These are phyloP conservation scores for Agrostemma githago DNA, from an alignment of 148 eudicot species.

Conservation along the genomic window DNA sequence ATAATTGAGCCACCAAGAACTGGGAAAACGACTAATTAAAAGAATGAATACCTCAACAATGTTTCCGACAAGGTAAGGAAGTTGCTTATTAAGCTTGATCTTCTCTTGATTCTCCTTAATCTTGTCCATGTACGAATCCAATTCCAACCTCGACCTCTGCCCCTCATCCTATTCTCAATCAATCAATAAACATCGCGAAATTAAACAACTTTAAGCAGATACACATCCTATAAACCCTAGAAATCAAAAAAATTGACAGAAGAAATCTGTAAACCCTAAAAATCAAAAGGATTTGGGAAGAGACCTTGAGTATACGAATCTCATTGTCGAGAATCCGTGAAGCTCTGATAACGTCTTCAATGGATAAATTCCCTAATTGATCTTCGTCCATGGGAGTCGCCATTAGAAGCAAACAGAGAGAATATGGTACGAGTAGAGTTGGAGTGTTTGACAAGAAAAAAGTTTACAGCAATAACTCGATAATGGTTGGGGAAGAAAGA, in stretches of 20 bases:
- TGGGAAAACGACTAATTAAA: no score
- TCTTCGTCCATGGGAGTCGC: slow-evolving; percentile 28
- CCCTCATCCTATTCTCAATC: slow-evolving; percentile 51
- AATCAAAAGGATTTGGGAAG: not conserved
- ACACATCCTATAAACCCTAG: not conserved
- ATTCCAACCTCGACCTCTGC: slow-evolving; percentile 71
- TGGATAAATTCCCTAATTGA: slow-evolving; percentile 62
- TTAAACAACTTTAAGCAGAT: not conserved
- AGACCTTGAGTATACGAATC: not conserved
- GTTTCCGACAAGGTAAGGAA: slow-evolving; percentile 85
- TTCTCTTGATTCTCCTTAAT: slow-evolving; percentile 94
- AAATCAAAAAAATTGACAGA: not conserved
- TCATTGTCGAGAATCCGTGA: slow-evolving; percentile 79
- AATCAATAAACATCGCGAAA: not conserved
- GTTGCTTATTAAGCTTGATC: slow-evolving; percentile 85
- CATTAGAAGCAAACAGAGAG: no score
- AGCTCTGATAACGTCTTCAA: slow-evolving; percentile 62
- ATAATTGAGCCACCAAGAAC: no score
- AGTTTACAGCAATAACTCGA: no score
- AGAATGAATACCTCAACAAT: slow-evolving; percentile 65
- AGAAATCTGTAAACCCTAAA: not conserved
- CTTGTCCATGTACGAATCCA: slow-evolving; percentile 73
- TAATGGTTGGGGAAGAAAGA: no score
- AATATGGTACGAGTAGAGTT: no score
- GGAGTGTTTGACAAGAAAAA: no score